Base-by-base conservation (phyloP, 139 green algal genomes). In the Dunaliella sp. region DNA sequence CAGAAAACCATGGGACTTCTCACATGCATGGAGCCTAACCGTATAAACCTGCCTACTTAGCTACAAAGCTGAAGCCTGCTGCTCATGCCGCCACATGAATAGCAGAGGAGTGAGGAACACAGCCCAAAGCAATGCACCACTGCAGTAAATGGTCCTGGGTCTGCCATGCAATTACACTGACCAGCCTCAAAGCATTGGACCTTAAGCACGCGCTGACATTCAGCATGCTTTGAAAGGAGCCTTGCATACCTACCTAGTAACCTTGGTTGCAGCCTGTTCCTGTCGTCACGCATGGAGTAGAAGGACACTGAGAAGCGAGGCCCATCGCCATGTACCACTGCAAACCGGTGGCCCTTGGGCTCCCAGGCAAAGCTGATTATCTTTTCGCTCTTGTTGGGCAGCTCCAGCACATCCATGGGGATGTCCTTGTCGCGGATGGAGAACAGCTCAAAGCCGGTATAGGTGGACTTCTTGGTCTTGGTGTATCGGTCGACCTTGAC, bases 381-480 rank as follows among this genome's bases (percentile, higher is more conserved):
- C 77, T 95, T 94, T 33, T 96, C 93, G 35, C 84, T 91, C 88
- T 96, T 95, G 91, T 94, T 94, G 83, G 87, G 89, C 80, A 92
- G 84, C 88, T 96, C 94, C 82, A 97, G 82, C 83, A 94, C 92
- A 90, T 98, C 95, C 89, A 98, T 97, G 77, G 96, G 96, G 87
- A 96, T 96, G 90, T 97, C 94, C 79, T 91, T 93, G 85, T 95
- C 92, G 1, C 91, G 90, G 38, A 95, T 93, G 88, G 88, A 93
- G 93, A 99, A 99, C 77, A 99, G 92, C 94, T 99, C 97, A 90
- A 99, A 98, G 87, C 94, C 87, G 35, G 94, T 97, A 92, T 94
- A 98, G 24, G 94, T 98, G 87, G 80, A 95, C 93, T 99, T 99
- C 87, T 96, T 96, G 65, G 97, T 98, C 94, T 99, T 99, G 88